phyloP scores from a whole-genome alignment of 2,329 filamentous ascomycete species.

The Alternaria gaisen region DNA sequence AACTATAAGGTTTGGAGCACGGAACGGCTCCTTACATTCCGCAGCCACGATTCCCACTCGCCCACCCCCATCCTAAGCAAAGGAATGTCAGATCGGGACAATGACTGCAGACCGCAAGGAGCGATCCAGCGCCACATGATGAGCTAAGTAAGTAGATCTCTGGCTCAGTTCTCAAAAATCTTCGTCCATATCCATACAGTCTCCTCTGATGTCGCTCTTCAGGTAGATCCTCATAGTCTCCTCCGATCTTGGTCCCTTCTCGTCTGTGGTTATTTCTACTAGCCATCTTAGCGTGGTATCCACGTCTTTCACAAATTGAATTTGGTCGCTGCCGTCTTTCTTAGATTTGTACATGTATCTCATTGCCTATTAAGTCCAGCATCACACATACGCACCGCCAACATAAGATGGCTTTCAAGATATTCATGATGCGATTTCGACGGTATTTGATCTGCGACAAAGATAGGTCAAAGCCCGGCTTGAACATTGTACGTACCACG shows the following conservation, averaged over 20 bases:
- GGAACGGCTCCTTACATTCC: slow-evolving; percentile 9
- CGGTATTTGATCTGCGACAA: background rate
- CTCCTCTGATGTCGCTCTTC: background rate
- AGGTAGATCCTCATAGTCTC: background rate
- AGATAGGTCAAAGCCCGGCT: background rate
- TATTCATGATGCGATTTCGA: background rate
- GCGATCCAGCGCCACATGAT: slow-evolving; percentile 31
- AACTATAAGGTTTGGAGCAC: background rate
- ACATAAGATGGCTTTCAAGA: background rate
- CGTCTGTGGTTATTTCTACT: slow-evolving; percentile 6
- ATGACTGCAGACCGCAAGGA: slow-evolving; percentile 44
- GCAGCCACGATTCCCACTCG: slow-evolving; percentile 10
- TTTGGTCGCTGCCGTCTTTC: background rate
- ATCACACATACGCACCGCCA: background rate
- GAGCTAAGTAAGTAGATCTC: slow-evolving; percentile 32
- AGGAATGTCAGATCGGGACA: slow-evolving; percentile 40
- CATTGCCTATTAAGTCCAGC: background rate
- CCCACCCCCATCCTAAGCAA: slow-evolving; percentile 10
- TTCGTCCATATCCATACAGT: background rate
- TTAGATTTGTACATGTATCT: background rate
- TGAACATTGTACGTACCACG: background rate
- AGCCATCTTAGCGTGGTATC: slow-evolving; percentile 6
- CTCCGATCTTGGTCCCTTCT: background rate
- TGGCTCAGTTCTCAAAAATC: slow-evolving; percentile 8
- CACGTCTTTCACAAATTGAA: background rate